Conservation (phyloP, 2,329 filamentous ascomycete genomes). For the Colletotrichum zoysiae region DNA sequence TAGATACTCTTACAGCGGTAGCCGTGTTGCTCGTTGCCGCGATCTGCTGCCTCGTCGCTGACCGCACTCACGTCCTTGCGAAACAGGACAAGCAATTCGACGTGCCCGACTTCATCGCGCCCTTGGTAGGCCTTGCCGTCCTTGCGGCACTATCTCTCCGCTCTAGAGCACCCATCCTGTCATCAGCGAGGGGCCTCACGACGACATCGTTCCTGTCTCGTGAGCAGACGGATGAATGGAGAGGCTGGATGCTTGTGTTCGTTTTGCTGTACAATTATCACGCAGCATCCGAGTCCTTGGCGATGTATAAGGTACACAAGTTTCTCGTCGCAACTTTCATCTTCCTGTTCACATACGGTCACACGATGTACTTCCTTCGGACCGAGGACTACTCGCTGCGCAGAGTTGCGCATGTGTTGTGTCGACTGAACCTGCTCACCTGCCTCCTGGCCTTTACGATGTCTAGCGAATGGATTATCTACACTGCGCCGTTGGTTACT, state of each 20-base stretch:
- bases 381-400: slow-evolving; percentile 68
- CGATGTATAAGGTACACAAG: slow-evolving; percentile 67
- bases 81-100: slow-evolving; percentile 63
- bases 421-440: slow-evolving; percentile 69
- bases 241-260: slow-evolving; percentile 73
- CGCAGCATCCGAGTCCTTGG: slow-evolving; percentile 58
- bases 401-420: slow-evolving; percentile 60
- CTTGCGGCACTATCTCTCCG: slow-evolving; percentile 40
- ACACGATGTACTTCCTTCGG: slow-evolving; percentile 69
- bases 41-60: slow-evolving; percentile 64
- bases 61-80: slow-evolving; percentile 66
- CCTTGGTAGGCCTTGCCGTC: slow-evolving; percentile 45
- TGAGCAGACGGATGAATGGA: slow-evolving; percentile 73
- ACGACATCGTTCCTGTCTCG: slow-evolving; percentile 56
- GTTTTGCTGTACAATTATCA: slow-evolving; percentile 69
- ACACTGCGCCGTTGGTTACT: slow-evolving; percentile 69
- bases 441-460: slow-evolving; percentile 67
- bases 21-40: slow-evolving; percentile 44
- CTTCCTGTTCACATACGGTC: slow-evolving; percentile 73
- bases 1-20: slow-evolving; percentile 47
- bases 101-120: slow-evolving; percentile 44
- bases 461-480: slow-evolving; percentile 63
- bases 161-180: neutral
- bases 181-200: neutral
- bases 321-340: slow-evolving; percentile 69